Conservation (phyloP, 179 eudicot genomes). For the Silene coronaria region DNA sequence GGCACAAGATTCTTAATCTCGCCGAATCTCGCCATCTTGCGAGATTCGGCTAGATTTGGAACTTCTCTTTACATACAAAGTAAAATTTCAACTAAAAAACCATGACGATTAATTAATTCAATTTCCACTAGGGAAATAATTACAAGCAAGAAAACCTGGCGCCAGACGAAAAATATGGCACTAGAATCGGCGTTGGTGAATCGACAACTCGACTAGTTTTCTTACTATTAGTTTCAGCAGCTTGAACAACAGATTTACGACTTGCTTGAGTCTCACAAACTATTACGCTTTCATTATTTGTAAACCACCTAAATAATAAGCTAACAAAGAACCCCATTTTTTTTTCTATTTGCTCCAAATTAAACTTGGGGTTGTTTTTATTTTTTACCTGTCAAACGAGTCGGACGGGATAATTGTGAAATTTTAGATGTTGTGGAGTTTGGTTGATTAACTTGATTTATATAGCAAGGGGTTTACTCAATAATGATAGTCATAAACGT, state of each 20-base stretch:
- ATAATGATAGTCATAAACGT: neutral
- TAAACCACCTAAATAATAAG: neutral
- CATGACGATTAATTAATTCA: neutral
- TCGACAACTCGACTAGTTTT: neutral
- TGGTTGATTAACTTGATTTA: neutral
- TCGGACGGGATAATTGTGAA: neutral
- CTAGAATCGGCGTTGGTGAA: constrained; percentile 18
- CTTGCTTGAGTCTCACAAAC: neutral
- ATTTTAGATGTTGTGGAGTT: neutral
- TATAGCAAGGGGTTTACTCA: neutral
- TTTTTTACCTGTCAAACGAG: neutral
- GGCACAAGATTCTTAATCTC: too few relatives aligned
- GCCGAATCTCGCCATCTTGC: too few relatives aligned
- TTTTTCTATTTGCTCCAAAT: too few relatives aligned
- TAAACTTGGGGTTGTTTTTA: neutral
- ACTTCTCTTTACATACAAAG: neutral
- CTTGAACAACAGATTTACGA: neutral
- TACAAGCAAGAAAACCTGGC: constrained; percentile 24
- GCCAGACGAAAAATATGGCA: constrained; percentile 38
- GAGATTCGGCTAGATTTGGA: too few relatives aligned
- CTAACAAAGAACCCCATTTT: constrained; percentile 1
- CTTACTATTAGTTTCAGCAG: constrained; percentile 12
- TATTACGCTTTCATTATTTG: neutral
- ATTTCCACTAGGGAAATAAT: neutral
- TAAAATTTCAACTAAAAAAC: neutral